Base-by-base conservation (phyloP, 2,329 filamentous ascomycete genomes). In the Alternaria triticina region DNA sequence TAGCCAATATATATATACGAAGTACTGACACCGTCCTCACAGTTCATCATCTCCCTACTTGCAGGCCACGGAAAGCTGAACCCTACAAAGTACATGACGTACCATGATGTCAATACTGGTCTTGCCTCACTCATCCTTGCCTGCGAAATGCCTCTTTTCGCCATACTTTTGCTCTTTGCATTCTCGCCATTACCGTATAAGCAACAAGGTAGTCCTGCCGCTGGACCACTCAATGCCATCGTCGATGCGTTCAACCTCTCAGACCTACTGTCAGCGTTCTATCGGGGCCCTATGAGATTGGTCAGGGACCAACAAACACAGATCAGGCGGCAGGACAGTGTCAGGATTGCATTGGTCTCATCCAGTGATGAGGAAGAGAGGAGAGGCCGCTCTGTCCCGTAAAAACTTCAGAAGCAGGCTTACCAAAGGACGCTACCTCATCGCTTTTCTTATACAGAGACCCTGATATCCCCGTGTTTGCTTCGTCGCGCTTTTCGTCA, bases 141-240 rank as follows among this genome's bases (percentile, higher is more conserved):
- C 15, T 71, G 70, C 63, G 75, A 78, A 67, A 77, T 77, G 74
- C 76, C 75, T 4, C 28, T 76, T 28, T 78, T 78, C 61, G 70
- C 73, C 5, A 25, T 73, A 43, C 61, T 77, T 5, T 61, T 78
- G 20, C 17, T 73, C 36, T 62, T 73, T 36, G 73, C 74, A 0
- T 78, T 75, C 44, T 65, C 72, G 1, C 71, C 72, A 6, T 67
- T 65, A 27, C 68, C 67, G 1, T 76, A 77, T 50, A 71, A 66
- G 28, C 58, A 64, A 15, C 54, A 40, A 11, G 55, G 59, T 8
- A 54, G 54, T 7, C 64, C 69, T 4, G 70, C 65, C 12, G 68
- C 69, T 1, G 73, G 72, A 0, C 68, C 70, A 0, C 2, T 72
- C 1, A 69, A 58, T 7, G 75, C 75, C 0, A 56, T 77, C 9